phyloP scores from a whole-genome alignment of 2,329 filamentous ascomycete species.

The Neonectria magnoliae region DNA sequence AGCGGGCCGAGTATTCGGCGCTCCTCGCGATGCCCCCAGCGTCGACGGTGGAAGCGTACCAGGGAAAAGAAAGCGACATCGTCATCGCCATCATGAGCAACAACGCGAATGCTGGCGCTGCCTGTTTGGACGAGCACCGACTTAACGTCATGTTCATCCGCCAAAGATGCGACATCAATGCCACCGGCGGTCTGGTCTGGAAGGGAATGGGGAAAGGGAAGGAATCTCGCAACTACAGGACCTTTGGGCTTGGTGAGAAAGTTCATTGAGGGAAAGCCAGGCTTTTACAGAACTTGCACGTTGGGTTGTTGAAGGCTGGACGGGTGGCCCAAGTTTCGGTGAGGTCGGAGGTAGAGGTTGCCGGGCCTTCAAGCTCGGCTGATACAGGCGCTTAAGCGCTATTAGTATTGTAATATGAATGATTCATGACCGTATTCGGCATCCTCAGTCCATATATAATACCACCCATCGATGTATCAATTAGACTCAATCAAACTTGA shows the following conservation, averaged over 20 bases:
- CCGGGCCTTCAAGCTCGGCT: too few species aligned
- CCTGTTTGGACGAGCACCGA: conserved; percentile 21
- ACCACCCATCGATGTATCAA: too few species aligned
- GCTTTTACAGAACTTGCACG: neutral
- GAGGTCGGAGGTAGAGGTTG: neutral
- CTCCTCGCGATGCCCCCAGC: conserved; percentile 24
- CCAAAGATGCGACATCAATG: conserved; percentile 33
- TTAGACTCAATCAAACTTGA: too few species aligned
- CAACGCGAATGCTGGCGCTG: conserved; percentile 10
- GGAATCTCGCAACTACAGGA: too few species aligned
- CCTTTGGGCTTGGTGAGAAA: neutral
- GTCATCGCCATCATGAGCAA: conserved; percentile 35
- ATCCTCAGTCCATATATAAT: too few species aligned
- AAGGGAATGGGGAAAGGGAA: neutral
- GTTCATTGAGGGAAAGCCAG: neutral
- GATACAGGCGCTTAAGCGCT: too few species aligned
- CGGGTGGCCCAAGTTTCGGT: neutral
- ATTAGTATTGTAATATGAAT: too few species aligned
- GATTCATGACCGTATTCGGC: too few species aligned
- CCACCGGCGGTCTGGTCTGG: neutral
- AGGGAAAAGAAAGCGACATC: conserved; percentile 39
- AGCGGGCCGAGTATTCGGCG: conserved; percentile 11
- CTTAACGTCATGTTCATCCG: conserved; percentile 38
- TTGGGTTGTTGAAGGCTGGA: neutral
- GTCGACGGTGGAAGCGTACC: conserved; percentile 31